Conservation (phyloP, 805 yeast genomes). For the Candida cerambycidarum region DNA sequence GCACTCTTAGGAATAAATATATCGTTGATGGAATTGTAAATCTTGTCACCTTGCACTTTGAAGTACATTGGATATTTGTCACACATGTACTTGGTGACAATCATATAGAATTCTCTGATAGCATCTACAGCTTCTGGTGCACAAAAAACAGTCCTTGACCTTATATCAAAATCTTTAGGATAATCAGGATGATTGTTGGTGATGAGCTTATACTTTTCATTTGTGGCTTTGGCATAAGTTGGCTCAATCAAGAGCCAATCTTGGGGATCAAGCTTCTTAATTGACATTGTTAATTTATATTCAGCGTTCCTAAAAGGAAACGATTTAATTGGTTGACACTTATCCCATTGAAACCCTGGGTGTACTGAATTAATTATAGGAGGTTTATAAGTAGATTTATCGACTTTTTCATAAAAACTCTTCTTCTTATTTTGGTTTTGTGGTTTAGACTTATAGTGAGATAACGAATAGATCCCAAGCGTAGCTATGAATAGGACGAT, state of each 20-base stretch:
- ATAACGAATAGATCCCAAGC: not conserved
- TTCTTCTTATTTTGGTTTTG: not conserved
- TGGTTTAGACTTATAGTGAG: not conserved
- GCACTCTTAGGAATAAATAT: slow-evolving; percentile 14
- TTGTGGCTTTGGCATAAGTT: slow-evolving; percentile 26
- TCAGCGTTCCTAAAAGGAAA: slow-evolving; percentile 61
- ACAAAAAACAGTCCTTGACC: slow-evolving; percentile 29
- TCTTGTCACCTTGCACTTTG: slow-evolving; percentile 14
- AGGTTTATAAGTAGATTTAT: slow-evolving; percentile 9
- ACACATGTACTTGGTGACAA: slow-evolving; percentile 31
- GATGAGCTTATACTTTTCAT: slow-evolving; percentile 28
- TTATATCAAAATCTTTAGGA: slow-evolving; percentile 24
- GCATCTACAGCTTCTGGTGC: slow-evolving; percentile 36
- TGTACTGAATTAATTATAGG: slow-evolving; percentile 20
- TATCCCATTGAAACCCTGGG: slow-evolving; percentile 27
- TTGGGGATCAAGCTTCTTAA: slow-evolving; percentile 38
- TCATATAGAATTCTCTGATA: slow-evolving; percentile 33
- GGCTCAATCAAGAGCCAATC: slow-evolving; percentile 45
- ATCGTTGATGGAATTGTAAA: slow-evolving; percentile 29
- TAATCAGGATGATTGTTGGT: slow-evolving; percentile 35
- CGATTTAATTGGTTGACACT: slow-evolving; percentile 20
- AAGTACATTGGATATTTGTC: slow-evolving; percentile 42
- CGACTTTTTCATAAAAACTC: slow-evolving; percentile 8
- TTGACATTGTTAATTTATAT: slow-evolving; percentile 64
- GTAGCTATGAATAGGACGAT: too few species aligned